Evolutionary conservation across 2,329 filamentous ascomycete species (phyloP), one percentile per base, ranked within the genome.

Genomic region (Saccharata proteae): DNA sequence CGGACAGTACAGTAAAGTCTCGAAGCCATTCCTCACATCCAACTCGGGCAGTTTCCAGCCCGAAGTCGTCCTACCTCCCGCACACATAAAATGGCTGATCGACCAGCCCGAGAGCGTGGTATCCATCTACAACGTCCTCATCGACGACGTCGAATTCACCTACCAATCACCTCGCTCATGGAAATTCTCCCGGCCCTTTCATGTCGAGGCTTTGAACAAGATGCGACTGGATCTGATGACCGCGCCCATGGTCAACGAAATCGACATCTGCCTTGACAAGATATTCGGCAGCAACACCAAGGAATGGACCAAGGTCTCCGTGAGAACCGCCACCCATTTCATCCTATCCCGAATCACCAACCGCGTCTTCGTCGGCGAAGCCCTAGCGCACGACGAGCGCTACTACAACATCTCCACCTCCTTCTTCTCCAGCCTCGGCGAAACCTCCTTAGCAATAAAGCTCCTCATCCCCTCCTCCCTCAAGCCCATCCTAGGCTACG

Each of bases 181-280:
- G 31, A 12, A 26, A 6, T 33, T 33, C 24, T n/a, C 22, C 16
- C 31, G 31, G 11, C 23, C 31, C 16, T 33, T 33, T 24, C 31
- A 33, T 24, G 24, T 33, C 24, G 31, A 33, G 13, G 31, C 31
- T 3, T 24, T 33, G 16, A 33, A 33, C 31, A 33, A 33, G 24
- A 26, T 33, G 18, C 26, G 27, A 22, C 31, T 33, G 16, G 16
- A 28, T 17, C 16, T 22, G 11, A 27, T 33, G 23, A 33, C 31
- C 10, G 11, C 15, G 10, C 11, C 14, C 13, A 33, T 33, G 17
- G 12, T 33, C 11, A 16, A 28, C 24, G 31, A 33, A 10, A 33
- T 33, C 20, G 16, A n/a, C 20, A 13, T 13, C 15, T 22, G 29
- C 20, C 15, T 22, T 6, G 29, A n/a, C 21, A 5, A 4, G 6